Base-by-base conservation (phyloP, 2,329 filamentous ascomycete genomes). In the Fusarium kyushuense region DNA sequence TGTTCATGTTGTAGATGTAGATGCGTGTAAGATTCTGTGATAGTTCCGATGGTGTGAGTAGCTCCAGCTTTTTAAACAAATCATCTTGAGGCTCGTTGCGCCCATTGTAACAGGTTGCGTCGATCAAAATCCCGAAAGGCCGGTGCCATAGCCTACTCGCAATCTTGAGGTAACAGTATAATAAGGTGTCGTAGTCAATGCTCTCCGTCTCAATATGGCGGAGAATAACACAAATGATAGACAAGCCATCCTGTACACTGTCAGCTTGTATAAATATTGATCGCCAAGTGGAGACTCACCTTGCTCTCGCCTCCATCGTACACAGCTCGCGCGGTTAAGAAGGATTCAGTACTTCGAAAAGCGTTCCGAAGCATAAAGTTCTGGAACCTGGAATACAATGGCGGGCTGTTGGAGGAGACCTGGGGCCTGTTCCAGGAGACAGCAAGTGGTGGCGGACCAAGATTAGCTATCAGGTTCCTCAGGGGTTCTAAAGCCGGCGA, bases 1-100 rank as follows among this genome's bases (percentile, higher is more conserved):
- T 90, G 71, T 92, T 92, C 89, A 91, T 91, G 73, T 92, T 92
- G 77, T 92, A 91, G 17, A 92, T 83, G 67, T 91, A 92, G 40
- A 90, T 83, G 36, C 88, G 83, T 2, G 85, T 82, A 6, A 91
- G 79, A 61, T 89, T 86, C 52, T 82, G 83, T 3, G 85, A 83
- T 43, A 91, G 76, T 70, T 92, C 89, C 1, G 83, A 82, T 0
- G 89, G 89, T 5, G 87, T 88, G 5, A 92, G 81, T 13, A 86
- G 78, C 72, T 91, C 88, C 11, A 90, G 78, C 70, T 86, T 89
- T 54, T 86, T 86, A 72, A 91, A 89, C 3, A 91, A 78, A 19
- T 89, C 86, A 72, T 92, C 89, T 63, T 87, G 86, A 14, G 88
- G 85, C 67, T 91, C 89, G 56, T 86, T 88, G 61, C 88, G 84